Base-by-base conservation (phyloP, 106 monocot species). In the Allium fistulosum region DNA sequence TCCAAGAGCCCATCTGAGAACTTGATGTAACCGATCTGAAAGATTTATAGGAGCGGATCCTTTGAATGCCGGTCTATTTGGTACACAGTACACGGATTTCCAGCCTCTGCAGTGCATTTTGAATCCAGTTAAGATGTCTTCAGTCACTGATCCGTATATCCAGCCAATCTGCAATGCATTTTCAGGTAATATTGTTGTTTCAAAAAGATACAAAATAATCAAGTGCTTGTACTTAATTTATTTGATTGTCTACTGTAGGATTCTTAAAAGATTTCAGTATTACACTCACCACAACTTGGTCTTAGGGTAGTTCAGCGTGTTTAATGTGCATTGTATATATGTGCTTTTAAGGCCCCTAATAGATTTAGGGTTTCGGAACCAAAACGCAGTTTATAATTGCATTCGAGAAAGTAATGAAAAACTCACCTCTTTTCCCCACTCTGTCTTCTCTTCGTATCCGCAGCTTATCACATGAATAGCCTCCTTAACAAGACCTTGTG, bases 21-120 rank as follows among this genome's bases (percentile, higher is more conserved):
- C 94, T 64, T 94, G 90, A 69, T 94, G 94, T 49, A 94, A 60
- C 11, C 94, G 66, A 61, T 94, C 94, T 2, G 94, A 87, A 10
- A 94, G 90, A 68, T 94, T 94, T 50, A 94, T 94, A 9, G 93
- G 93, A 58, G 93, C 93, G 14, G 94, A 94, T 11, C 94, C 94
- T 50, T 94, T 94, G 78, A 94, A 90, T 7, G 90, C 94, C n/a
- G 94, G 59, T 63, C 90, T 72, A 9, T 76, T 51, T 2, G 94
- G 94, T 8, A 80, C 27, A 72, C 94, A 90, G 87, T 94, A 90
- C 2, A 90, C 90, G 0, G 94, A 94, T 57, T 85, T 90, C 90
- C 90, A 94, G 1, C 94, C 94, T 62, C 94, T 74, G 78, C 94
- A 94, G 72, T 90, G 94, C 94, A 94, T 94, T 87, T 94, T 94